phyloP scores from a whole-genome alignment of 805 yeast species.

The Metschnikowia vanudenii region DNA sequence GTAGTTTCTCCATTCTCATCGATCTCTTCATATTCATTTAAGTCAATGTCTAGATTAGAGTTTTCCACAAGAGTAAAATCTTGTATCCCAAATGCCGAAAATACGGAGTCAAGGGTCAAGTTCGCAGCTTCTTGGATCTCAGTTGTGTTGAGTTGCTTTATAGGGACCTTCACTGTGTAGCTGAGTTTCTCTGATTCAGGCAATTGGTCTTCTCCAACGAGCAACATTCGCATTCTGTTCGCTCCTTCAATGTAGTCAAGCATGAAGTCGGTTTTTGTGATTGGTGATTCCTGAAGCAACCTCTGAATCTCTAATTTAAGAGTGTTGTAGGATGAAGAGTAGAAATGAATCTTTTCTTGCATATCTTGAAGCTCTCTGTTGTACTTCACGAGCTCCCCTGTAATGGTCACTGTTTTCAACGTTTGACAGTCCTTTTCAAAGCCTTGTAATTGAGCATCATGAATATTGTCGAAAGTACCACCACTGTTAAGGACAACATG shows the following conservation, averaged over 20 bases:
- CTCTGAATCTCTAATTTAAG: conserved; percentile 45
- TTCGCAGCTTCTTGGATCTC: conserved; percentile 22
- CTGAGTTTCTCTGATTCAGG: conserved; percentile 44
- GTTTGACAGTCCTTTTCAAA: conserved; percentile 37
- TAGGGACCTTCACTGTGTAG: conserved; percentile 42
- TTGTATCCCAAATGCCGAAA: conserved; percentile 25
- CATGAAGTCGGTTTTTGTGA: conserved; percentile 35
- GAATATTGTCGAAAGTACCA: conserved; percentile 32
- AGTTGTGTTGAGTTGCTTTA: conserved; percentile 18
- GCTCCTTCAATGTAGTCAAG: conserved; percentile 70
- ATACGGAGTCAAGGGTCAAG: conserved; percentile 16
- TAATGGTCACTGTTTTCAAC: conserved; percentile 33
- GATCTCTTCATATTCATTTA: conserved; percentile 26
- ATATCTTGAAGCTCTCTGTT: conserved; percentile 62
- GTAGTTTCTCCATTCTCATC: conserved; percentile 19
- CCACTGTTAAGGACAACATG: conserved; percentile 35
- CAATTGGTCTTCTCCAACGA: conserved; percentile 53
- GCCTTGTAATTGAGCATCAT: conserved; percentile 34
- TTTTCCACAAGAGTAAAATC: conserved; percentile 25
- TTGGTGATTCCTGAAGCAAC: conserved; percentile 21
- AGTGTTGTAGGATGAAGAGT: conserved; percentile 46
- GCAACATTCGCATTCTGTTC: conserved; percentile 62
- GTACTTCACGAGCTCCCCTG: conserved; percentile 47
- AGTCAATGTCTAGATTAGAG: conserved; percentile 13
- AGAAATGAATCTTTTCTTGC: conserved; percentile 55